phyloP scores from a whole-genome alignment of 2,329 filamentous ascomycete genomes.

The Proliferodiscus dingleyae region DNA sequence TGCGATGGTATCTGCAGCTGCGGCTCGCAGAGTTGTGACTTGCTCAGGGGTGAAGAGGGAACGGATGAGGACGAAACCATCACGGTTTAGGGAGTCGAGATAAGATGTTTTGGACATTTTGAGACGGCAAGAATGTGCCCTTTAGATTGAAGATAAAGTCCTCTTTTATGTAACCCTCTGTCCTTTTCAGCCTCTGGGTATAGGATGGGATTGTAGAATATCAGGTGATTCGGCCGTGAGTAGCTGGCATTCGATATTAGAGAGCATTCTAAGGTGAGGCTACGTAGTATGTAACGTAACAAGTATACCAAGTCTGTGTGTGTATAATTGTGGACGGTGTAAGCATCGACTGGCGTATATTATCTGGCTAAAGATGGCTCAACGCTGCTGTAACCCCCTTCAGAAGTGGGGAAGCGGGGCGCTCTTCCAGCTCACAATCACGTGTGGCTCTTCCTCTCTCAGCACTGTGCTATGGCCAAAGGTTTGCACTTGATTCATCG shows the following conservation, averaged over 20 bases:
- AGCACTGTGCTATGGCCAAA: too few species aligned
- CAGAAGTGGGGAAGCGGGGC: constrained; percentile 1
- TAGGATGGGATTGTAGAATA: neutral
- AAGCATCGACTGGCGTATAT: too few species aligned
- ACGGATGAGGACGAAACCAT: constrained; percentile 74
- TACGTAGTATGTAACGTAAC: neutral
- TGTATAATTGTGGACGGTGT: too few species aligned
- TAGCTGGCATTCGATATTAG: neutral
- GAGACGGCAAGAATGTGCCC: neutral
- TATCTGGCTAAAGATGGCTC: neutral
- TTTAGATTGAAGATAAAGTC: neutral
- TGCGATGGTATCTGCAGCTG: constrained; percentile 51
- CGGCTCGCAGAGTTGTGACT: constrained; percentile 55
- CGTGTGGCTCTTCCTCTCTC: neutral
- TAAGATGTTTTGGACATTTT: constrained; percentile 19
- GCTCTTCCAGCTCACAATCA: neutral
- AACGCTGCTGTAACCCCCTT: neutral
- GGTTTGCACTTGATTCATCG: too few species aligned
- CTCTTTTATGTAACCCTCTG: neutral
- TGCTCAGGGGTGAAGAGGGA: constrained; percentile 53
- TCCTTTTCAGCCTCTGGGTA: neutral
- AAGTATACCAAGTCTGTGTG: neutral
- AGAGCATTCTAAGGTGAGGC: neutral
- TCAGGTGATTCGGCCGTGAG: constrained; percentile 1
- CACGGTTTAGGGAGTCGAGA: constrained; percentile 47